Percentiles rank a stretch among this genome's conserved stretches.
These are phyloP conservation scores for Pleurotus djamor DNA, from an alignment of 768 basidiomycete genomes.

Conservation along the genomic window DNA sequence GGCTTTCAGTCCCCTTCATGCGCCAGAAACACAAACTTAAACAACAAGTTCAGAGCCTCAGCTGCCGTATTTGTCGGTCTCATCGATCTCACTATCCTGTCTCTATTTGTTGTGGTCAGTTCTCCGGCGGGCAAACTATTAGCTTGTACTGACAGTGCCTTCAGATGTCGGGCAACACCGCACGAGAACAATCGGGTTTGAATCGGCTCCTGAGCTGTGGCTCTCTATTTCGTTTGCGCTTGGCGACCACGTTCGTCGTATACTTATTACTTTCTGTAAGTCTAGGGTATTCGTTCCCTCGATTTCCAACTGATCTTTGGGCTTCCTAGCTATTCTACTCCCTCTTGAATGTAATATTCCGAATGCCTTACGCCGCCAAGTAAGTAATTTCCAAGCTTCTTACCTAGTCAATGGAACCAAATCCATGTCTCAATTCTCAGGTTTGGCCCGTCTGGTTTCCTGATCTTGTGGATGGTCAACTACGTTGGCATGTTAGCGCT, in stretches of 20 bases:
- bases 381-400: slow-evolving; percentile 19
- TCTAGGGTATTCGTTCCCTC: not conserved
- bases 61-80: slow-evolving; percentile 54
- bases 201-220: slow-evolving; percentile 23
- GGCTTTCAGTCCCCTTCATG: too few relatives aligned
- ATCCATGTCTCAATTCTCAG: not conserved
- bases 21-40: not conserved
- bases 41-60: slow-evolving; percentile 33
- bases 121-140: not conserved
- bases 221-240: slow-evolving; percentile 27
- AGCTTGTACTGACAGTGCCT: not conserved
- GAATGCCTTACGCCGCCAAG: slow-evolving; percentile 49
- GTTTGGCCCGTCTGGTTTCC: too few relatives aligned
- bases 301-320: too few relatives aligned
- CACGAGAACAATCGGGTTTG: slow-evolving; percentile 34
- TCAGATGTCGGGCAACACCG: slow-evolving; percentile 12
- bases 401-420: not conserved
- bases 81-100: slow-evolving; percentile 47
- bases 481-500: too few relatives aligned
- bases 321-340: slow-evolving; percentile 48
- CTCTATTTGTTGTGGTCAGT: slow-evolving; percentile 41
- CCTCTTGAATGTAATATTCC: slow-evolving; percentile 59
- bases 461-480: too few relatives aligned
- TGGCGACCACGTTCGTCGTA: slow-evolving; percentile 22
- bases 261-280: slow-evolving; percentile 38